These are phyloP conservation scores for Chaetomium strumarium DNA, from an alignment of 2,329 filamentous ascomycete genomes.

Conservation along the genomic window DNA sequence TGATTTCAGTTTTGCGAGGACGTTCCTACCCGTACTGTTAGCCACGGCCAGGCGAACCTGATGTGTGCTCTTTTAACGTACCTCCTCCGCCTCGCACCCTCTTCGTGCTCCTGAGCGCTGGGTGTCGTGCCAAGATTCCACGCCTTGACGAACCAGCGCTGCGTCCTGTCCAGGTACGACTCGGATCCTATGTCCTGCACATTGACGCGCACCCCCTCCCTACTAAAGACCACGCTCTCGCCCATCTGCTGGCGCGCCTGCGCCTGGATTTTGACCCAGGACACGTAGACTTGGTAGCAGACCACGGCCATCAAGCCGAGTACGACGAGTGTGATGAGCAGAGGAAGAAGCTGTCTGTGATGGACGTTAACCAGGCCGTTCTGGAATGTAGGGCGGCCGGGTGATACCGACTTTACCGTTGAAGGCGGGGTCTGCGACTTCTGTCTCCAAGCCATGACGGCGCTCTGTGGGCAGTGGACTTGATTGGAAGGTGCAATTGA, in stretches of 20 bases:
- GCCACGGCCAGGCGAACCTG: background rate
- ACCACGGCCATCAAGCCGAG: slow-evolving; percentile 56
- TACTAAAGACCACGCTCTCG: slow-evolving; percentile 68
- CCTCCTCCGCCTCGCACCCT: slow-evolving; percentile 29
- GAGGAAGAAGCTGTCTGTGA: slow-evolving; percentile 55
- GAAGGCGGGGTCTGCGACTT: slow-evolving; percentile 9
- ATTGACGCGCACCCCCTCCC: slow-evolving; percentile 66
- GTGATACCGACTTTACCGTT: slow-evolving; percentile 3
- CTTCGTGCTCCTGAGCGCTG: slow-evolving; percentile 18
- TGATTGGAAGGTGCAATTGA: no score
- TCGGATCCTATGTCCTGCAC: slow-evolving; percentile 64
- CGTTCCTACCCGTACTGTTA: background rate
- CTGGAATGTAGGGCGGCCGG: background rate
- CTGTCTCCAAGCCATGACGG: slow-evolving; percentile 17
- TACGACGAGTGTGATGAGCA: slow-evolving; percentile 57
- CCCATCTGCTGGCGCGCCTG: slow-evolving; percentile 65
- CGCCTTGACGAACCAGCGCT: slow-evolving; percentile 61
- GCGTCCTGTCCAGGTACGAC: slow-evolving; percentile 67
- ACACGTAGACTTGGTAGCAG: slow-evolving; percentile 67
- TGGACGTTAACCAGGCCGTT: background rate
- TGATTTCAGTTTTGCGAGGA: slow-evolving; percentile 4
- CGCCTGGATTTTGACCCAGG: slow-evolving; percentile 58
- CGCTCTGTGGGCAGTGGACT: background rate
- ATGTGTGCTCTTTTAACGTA: background rate
- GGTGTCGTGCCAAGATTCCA: slow-evolving; percentile 50